A percentile compares a stretch with the other conserved stretches of the same genome.
Conservation (phyloP, 208 protist species). For the Trypanosoma cruzi region DNA sequence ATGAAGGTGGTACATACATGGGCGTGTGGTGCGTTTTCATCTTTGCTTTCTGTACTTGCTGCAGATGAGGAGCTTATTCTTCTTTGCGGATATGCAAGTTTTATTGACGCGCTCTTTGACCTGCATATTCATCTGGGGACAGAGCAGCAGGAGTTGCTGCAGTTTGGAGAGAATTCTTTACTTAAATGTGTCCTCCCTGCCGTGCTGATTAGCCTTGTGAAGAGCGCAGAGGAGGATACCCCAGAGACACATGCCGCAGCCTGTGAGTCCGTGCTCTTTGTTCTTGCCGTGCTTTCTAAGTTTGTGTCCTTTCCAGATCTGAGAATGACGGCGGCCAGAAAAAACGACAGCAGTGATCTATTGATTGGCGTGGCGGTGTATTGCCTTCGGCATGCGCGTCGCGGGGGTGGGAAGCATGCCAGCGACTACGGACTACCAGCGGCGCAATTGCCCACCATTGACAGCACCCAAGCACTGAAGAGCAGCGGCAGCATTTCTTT, state of each 20-base stretch:
- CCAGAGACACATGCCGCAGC: slow-evolving; percentile 51
- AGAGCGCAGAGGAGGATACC: slow-evolving; percentile 37
- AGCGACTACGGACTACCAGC: slow-evolving; percentile 25
- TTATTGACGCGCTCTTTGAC: slow-evolving; percentile 54
- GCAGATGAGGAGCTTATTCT: slow-evolving; percentile 54
- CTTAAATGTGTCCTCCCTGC: slow-evolving; percentile 42
- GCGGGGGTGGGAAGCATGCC: slow-evolving; percentile 20
- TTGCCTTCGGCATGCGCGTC: slow-evolving; percentile 41
- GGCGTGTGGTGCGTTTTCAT: slow-evolving; percentile 17
- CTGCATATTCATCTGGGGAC: slow-evolving; percentile 32
- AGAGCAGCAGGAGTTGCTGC: slow-evolving; percentile 31
- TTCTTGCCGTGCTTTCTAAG: slow-evolving; percentile 49
- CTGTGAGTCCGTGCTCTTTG: slow-evolving; percentile 60
- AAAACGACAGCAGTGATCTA: slow-evolving; percentile 33
- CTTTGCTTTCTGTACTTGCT: slow-evolving; percentile 37
- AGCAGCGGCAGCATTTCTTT: slow-evolving; percentile 8
- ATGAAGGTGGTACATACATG: slow-evolving; percentile 2
- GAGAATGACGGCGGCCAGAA: slow-evolving; percentile 25
- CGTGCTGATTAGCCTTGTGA: slow-evolving; percentile 30
- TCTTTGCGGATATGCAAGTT: slow-evolving; percentile 58
- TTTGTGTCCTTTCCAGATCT: slow-evolving; percentile 34
- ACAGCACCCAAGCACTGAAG: slow-evolving; percentile 4
- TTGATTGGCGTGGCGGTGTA: slow-evolving; percentile 59
- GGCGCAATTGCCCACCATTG: slow-evolving; percentile 15
- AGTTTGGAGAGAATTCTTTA: slow-evolving; percentile 39